A percentile compares a stretch with the other conserved stretches of the same genome.
Conservation (phyloP, 768 basidiomycete genomes). For the Tulasnella sp. region DNA sequence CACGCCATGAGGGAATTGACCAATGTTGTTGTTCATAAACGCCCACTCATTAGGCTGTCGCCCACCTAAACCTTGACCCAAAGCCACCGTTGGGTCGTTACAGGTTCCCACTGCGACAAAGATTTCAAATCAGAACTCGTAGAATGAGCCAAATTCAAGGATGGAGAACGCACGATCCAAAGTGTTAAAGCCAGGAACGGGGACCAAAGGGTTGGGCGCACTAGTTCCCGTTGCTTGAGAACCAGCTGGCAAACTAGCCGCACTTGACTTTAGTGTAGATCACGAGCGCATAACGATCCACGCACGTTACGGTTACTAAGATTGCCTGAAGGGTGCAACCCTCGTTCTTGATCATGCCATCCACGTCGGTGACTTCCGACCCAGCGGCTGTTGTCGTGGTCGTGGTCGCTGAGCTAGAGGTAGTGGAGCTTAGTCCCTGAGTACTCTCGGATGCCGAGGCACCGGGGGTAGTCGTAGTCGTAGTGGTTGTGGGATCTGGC, state of each 20-base stretch:
- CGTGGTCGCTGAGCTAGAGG: neutral
- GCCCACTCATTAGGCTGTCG: constrained; percentile 11
- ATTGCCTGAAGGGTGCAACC: neutral
- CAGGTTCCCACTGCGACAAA: constrained; percentile 18
- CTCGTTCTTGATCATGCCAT: neutral
- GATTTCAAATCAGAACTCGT: neutral
- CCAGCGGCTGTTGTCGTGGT: neutral
- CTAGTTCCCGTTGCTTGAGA: neutral
- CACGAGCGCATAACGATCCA: neutral
- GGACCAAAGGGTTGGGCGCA: neutral
- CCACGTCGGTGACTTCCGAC: neutral
- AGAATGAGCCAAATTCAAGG: neutral
- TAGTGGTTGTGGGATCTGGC: neutral
- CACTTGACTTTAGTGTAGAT: neutral
- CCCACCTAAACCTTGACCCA: constrained; percentile 25
- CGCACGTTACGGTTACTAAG: constrained; percentile 20
- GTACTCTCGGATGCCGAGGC: neutral
- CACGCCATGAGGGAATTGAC: constrained; percentile 26
- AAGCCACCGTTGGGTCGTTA: constrained; percentile 20
- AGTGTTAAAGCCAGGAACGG: neutral
- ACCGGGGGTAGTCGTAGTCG: neutral
- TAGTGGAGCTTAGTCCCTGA: neutral
- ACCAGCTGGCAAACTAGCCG: constrained; percentile 1
- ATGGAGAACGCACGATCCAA: neutral
- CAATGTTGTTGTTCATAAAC: constrained; percentile 24